Conservation (phyloP, 306 rosid species). For the Dalbergia cochinchinensis region DNA sequence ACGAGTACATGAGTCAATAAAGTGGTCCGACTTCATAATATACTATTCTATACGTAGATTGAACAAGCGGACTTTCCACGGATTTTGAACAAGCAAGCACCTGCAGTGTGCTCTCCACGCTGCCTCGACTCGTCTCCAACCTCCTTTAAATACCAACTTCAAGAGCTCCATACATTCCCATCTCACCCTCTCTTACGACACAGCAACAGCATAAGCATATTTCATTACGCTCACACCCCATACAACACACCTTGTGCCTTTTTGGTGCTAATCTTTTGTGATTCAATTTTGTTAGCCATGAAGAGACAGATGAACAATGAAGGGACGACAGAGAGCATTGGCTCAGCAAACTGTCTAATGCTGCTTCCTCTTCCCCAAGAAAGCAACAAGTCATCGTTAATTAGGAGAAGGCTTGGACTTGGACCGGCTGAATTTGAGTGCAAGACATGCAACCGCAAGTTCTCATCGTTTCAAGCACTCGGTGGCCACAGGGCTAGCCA, state of each 20-base stretch:
- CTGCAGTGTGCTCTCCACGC: constrained; percentile 18
- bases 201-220: neutral
- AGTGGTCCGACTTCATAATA: constrained; percentile 7
- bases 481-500: constrained; percentile 95
- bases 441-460: constrained; percentile 81
- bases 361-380: constrained; percentile 49
- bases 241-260: neutral
- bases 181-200: neutral
- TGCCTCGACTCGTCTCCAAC: constrained; percentile 11
- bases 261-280: neutral
- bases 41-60: neutral
- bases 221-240: constrained; percentile 9
- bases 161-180: neutral
- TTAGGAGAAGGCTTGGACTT: neutral
- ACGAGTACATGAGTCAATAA: constrained; percentile 29
- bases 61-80: neutral
- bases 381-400: neutral
- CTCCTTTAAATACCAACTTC: constrained; percentile 39
- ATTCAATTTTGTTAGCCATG: constrained; percentile 15
- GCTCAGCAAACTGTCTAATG: constrained; percentile 54
- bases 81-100: neutral
- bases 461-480: constrained; percentile 83
- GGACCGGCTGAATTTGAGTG: constrained; percentile 59
- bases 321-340: constrained; percentile 28
- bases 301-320: constrained; percentile 59